These are phyloP conservation scores for Trichoderma sp. DNA, from an alignment of 2,329 filamentous ascomycete species.

Conservation along the genomic window DNA sequence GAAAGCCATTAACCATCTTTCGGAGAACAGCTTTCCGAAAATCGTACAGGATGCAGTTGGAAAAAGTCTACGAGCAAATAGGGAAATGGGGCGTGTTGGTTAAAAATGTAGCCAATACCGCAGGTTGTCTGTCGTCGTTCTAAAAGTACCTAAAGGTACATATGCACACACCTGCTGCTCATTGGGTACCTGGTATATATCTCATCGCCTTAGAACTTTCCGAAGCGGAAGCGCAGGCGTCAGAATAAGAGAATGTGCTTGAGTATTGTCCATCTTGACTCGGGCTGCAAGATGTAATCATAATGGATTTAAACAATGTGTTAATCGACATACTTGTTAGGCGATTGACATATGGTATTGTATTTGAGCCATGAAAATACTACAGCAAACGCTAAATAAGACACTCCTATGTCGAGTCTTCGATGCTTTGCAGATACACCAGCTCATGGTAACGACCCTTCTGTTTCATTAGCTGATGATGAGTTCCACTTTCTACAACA, in stretches of 20 bases:
- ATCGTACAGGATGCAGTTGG: constrained; percentile 1
- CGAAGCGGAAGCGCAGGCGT: background rate
- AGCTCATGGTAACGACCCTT: background rate
- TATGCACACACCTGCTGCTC: background rate
- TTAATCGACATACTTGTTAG: background rate
- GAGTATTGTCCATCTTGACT: background rate
- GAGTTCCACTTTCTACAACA: constrained; percentile 3
- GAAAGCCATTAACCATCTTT: background rate
- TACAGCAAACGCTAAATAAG: background rate
- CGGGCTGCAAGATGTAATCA: background rate
- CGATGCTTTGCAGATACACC: background rate
- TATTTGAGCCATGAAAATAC: background rate
- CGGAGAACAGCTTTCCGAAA: background rate
- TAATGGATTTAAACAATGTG: background rate
- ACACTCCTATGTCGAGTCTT: background rate
- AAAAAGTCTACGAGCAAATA: constrained; percentile 8
- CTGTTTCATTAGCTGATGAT: background rate
- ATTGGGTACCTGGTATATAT: background rate
- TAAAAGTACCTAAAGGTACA: background rate
- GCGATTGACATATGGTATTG: background rate
- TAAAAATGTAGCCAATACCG: background rate
- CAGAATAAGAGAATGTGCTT: background rate
- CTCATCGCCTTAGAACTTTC: too few species aligned
- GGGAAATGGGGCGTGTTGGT: constrained; percentile 2
- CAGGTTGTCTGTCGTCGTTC: background rate